phyloP scores from a whole-genome alignment of 2,329 filamentous ascomycete genomes.

The Xenoacremonium recifei region DNA sequence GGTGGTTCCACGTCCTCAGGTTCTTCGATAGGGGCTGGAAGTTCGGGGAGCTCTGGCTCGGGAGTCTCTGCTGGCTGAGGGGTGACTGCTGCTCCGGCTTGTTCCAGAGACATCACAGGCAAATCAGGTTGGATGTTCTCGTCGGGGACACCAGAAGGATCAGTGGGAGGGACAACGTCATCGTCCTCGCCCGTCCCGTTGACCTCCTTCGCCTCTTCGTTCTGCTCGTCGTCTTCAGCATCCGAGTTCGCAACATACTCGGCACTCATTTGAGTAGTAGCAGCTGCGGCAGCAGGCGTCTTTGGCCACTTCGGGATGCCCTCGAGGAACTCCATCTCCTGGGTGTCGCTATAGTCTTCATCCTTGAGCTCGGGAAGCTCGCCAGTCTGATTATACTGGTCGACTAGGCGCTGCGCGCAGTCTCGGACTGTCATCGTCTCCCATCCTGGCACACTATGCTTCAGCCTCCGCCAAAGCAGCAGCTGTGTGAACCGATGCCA shows the following conservation, averaged over 20 bases:
- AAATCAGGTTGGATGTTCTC: constrained; percentile 24
- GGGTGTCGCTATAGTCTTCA: constrained; percentile 28
- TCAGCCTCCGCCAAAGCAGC: constrained; percentile 40
- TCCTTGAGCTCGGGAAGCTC: constrained; percentile 33
- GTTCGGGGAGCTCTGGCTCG: constrained; percentile 19
- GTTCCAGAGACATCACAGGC: constrained; percentile 32
- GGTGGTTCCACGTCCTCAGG: background rate
- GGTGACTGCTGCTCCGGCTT: constrained; percentile 20
- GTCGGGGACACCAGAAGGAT: constrained; percentile 13
- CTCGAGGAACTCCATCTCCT: constrained; percentile 32
- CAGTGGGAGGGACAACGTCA: constrained; percentile 3
- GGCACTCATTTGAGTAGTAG: constrained; percentile 16
- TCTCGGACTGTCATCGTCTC: constrained; percentile 32
- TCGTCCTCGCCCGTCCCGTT: background rate
- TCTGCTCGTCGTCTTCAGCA: constrained; percentile 22
- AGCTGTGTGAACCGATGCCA: constrained; percentile 38
- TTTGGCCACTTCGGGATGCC: constrained; percentile 16
- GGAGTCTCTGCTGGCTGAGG: constrained; percentile 18
- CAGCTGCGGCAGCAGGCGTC: constrained; percentile 2
- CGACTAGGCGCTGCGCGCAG: constrained; percentile 34
- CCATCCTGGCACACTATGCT: constrained; percentile 31
- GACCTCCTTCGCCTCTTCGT: constrained; percentile 8
- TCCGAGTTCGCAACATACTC: constrained; percentile 31
- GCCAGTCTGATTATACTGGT: constrained; percentile 32
- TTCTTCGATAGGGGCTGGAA: constrained; percentile 4